phyloP scores from a whole-genome alignment of 2,329 filamentous ascomycete genomes.

The Fusarium sp. region DNA sequence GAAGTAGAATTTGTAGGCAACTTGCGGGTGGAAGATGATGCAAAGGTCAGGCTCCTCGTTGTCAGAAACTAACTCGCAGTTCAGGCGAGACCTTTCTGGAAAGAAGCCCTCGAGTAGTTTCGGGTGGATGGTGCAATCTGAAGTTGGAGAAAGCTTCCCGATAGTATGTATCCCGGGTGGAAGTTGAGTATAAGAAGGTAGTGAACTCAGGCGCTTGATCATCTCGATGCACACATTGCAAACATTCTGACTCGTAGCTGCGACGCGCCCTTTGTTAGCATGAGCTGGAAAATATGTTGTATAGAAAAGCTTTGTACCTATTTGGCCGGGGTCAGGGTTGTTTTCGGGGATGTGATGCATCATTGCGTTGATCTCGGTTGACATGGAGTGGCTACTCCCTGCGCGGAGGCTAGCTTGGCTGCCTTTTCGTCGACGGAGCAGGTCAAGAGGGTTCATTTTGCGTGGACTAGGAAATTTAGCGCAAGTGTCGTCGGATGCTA shows the following conservation, averaged over 20 bases:
- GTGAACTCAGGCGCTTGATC: not conserved
- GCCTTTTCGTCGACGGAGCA: not conserved
- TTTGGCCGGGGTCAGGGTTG: not conserved
- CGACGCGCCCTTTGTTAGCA: not conserved
- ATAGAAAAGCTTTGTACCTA: not conserved
- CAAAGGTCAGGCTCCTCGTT: not conserved
- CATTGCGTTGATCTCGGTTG: not conserved
- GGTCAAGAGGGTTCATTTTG: not conserved
- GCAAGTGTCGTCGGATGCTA: not conserved
- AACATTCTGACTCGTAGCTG: not conserved
- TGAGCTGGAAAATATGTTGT: not conserved
- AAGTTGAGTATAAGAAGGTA: not conserved
- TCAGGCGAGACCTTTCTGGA: not conserved
- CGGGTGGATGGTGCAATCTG: not conserved
- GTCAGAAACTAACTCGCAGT: not conserved
- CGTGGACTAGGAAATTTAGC: not conserved
- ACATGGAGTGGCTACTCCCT: not conserved
- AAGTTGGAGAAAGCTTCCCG: not conserved
- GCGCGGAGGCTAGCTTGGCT: not conserved
- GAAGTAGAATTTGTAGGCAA: not conserved
- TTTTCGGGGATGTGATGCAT: not conserved
- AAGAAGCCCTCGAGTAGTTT: not conserved
- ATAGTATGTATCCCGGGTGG: not conserved
- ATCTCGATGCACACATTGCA: not conserved
- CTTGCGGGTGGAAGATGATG: not conserved